These are phyloP conservation scores for Alloascoidea africana DNA, from an alignment of 805 yeast species.

Conservation along the genomic window DNA sequence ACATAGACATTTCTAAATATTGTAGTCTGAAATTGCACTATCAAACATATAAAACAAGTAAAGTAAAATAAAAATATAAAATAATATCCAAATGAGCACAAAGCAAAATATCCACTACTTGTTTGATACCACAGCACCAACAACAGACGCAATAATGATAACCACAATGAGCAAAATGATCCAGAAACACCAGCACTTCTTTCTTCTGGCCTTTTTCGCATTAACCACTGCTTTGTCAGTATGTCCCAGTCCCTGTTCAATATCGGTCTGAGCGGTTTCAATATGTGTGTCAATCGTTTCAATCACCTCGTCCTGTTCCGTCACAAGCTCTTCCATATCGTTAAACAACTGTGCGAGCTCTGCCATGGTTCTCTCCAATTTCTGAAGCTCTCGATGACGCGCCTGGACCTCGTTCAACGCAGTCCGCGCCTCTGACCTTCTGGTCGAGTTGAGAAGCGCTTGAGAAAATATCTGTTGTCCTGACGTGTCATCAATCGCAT, in stretches of 20 bases:
- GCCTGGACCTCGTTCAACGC: conserved; percentile 92
- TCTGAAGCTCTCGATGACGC: conserved; percentile 88
- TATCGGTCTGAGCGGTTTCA: conserved; percentile 71
- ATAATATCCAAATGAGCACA: too few species aligned
- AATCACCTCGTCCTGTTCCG: conserved; percentile 85
- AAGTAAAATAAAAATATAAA: too few species aligned
- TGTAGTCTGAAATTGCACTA: too few species aligned
- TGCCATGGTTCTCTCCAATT: conserved; percentile 89
- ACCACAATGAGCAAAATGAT: conserved; percentile 19
- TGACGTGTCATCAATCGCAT: conserved; percentile 71
- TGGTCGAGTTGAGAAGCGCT: conserved; percentile 73
- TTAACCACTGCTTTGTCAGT: conserved; percentile 78
- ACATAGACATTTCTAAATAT: too few species aligned
- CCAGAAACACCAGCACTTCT: conserved; percentile 75
- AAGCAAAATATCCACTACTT: too few species aligned
- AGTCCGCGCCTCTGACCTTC: conserved; percentile 90
- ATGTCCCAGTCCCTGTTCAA: conserved; percentile 90
- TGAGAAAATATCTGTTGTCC: conserved; percentile 90
- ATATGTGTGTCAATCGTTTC: conserved; percentile 74
- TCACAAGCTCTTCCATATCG: conserved; percentile 92
- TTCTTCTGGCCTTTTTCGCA: conserved; percentile 83
- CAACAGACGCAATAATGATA: neutral
- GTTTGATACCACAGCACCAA: neutral
- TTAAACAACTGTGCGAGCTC: conserved; percentile 89
- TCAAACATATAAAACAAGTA: too few species aligned